These are phyloP conservation scores for Dipteronia sinensis DNA, from an alignment of 345 rosid genomes.

Conservation along the genomic window DNA sequence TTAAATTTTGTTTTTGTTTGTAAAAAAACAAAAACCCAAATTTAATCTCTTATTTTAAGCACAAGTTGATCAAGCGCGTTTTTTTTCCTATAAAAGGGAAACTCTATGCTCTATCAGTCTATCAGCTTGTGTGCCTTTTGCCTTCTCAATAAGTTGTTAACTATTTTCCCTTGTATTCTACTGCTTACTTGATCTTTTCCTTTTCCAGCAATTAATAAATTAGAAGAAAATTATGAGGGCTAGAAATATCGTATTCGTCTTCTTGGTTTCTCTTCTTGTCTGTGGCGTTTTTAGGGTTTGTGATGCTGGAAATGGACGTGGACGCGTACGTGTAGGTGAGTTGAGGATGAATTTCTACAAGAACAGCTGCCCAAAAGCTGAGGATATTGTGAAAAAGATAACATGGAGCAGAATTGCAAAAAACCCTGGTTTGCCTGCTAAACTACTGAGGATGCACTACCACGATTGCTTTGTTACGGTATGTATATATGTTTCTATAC, in stretches of 20 bases:
- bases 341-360: constrained; percentile 27
- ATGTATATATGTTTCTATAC: neutral
- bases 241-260: neutral
- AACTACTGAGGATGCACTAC: constrained; percentile 55
- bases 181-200: neutral
- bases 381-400: constrained; percentile 37
- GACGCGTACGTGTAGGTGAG: constrained; percentile 1
- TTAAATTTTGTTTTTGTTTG: too few species aligned
- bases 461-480: constrained; percentile 77
- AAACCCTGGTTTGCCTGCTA: constrained; percentile 48
- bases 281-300: neutral
- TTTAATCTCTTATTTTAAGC: neutral
- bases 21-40: too few species aligned
- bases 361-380: constrained; percentile 39
- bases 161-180: neutral
- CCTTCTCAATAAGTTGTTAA: neutral
- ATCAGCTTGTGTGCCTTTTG: neutral
- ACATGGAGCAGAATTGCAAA: constrained; percentile 25
- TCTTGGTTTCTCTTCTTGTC: neutral
- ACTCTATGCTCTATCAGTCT: neutral
- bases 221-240: neutral
- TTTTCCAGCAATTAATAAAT: neutral
- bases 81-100: neutral
- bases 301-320: neutral
- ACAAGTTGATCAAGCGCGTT: neutral